Evolutionary conservation across 2,329 filamentous ascomycete genomes (phyloP), one percentile per base, ranked within the genome.

Genomic region (Cercospora canescens): DNA sequence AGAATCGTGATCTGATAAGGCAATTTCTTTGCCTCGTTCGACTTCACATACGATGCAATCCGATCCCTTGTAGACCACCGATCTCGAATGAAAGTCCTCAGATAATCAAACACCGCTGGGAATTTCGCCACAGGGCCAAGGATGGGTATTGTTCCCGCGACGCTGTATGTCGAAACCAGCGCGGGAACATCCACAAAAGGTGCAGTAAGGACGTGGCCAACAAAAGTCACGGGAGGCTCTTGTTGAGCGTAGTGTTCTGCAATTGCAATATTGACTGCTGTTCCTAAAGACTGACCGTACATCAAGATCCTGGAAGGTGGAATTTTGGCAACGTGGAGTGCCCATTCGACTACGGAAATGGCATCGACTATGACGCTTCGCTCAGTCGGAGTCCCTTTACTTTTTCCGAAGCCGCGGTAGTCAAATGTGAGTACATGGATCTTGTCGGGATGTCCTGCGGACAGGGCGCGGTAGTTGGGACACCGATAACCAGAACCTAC

Each of bases 371-470:
- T 76, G 0, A 89, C 76, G 0, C 87, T 87, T 1, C 72, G 56
- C 73, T 89, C 87, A 0, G 85, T 86, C 0, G 87, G 87, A 5
- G 74, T 72, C 1, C 87, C 86, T 0, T 77, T 83, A 59, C 83
- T 86, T 4, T 73, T 74, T 1, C 88, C 87, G 69, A 86, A 90
- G 1, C 88, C 87, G 5, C 87, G 82, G 70, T 89, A 89, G 75
- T 90, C 87, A 61, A 90, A 83, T 1, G 85, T 81, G 8, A 89
- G 72, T 39, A 85, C 81, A 70, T 90, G 86, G 2, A 87, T 85
- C 41, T 84, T 85, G 21, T 78, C 72, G 0, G 86, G 82, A 1
- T 81, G 78, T 0, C 78, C 81, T 6, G 83, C 83, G n/a, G 79
- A 84, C 48, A 88, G 77, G 12, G 83, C 84, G 2, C 86, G 82